These are phyloP conservation scores for Leucosporidium scottii DNA, from an alignment of 768 basidiomycete species.

Conservation along the genomic window DNA sequence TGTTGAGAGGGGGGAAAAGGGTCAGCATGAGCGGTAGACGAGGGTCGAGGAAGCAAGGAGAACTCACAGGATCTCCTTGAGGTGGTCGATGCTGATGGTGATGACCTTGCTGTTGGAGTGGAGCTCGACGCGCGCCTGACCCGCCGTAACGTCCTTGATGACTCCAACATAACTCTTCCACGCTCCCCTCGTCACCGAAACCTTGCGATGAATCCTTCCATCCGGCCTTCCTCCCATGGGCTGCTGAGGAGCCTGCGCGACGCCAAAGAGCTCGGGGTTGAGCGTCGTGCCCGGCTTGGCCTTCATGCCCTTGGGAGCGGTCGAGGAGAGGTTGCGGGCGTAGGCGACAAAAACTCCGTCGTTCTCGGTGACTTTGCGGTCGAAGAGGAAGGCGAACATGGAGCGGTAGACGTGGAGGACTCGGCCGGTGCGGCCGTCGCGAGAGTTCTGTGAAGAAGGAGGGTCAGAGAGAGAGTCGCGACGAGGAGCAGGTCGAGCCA, in stretches of 20 bases:
- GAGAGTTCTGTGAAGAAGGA: conserved; percentile 24
- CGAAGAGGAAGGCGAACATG: conserved; percentile 87
- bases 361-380: conserved; percentile 81
- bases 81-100: conserved; percentile 48
- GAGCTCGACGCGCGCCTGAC: conserved; percentile 81
- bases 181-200: conserved; percentile 75
- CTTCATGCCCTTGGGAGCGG: conserved; percentile 72
- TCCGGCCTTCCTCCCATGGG: conserved; percentile 21
- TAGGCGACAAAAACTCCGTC: conserved; percentile 91
- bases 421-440: conserved; percentile 71
- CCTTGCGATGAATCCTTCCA: conserved; percentile 52
- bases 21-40: neutral
- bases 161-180: conserved; percentile 85
- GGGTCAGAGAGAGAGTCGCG: neutral
- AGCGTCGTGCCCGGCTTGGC: conserved; percentile 73
- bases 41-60: neutral
- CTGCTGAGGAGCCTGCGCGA: conserved; percentile 56
- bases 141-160: conserved; percentile 91
- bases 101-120: conserved; percentile 80
- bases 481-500: neutral
- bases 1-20: neutral
- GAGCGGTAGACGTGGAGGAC: conserved; percentile 92
- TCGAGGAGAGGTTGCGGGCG: conserved; percentile 68
- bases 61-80: conserved; percentile 29
- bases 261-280: conserved; percentile 59